Base-by-base conservation (phyloP, 2,329 filamentous ascomycete genomes). In the Cordyceps tenuipes region DNA sequence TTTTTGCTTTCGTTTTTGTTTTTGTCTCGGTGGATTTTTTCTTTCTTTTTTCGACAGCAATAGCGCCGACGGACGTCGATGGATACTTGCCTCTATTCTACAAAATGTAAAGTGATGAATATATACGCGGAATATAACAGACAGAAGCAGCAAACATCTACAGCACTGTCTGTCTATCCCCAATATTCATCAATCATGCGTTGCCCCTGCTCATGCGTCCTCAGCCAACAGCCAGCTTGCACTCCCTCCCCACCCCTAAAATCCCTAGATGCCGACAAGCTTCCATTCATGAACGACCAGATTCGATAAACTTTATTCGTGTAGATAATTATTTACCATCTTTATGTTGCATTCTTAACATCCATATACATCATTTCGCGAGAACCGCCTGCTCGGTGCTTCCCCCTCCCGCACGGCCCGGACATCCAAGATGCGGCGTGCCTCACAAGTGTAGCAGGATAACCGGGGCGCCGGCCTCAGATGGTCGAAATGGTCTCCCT, bases 371-470 rank as follows among this genome's bases (percentile, higher is more conserved):
- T 10, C 41, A 17, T 46, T 34, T 15, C 26, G 12, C 15, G 15
- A 15, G 7, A 31, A 7, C 47, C 13, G 36, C 36, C 23, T 19
- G 31, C 23, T n/a, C 17, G 26, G 9, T 29, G 7, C 29, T 7
- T 29, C 29, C 34, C 12, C 29, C 48, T 26, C 26, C 48, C 48
- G 48, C 29, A 50, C 48, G 48, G 36, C 21, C 43, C 43, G 51
- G 51, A 6, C 9, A 29, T 47, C 31, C n/a, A 34, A 29, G 50
- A n/a, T 60, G 50, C 50, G 50, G 50, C 57, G 57, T 54, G 57
- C 57, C 12, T 60, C 49, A 60, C 50, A 60, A 52, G 57, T 60
- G 57, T 60, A 31, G 50, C 57, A 60, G 57, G 44, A 53, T 43
- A 41, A 47, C 29, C 41, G 29, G 41, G 50, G 50, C 23, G n/a